Evolutionary conservation across 495 filamentous ascomycete species (phyloP).

Genomic region (Bombardia bombarda): DNA sequence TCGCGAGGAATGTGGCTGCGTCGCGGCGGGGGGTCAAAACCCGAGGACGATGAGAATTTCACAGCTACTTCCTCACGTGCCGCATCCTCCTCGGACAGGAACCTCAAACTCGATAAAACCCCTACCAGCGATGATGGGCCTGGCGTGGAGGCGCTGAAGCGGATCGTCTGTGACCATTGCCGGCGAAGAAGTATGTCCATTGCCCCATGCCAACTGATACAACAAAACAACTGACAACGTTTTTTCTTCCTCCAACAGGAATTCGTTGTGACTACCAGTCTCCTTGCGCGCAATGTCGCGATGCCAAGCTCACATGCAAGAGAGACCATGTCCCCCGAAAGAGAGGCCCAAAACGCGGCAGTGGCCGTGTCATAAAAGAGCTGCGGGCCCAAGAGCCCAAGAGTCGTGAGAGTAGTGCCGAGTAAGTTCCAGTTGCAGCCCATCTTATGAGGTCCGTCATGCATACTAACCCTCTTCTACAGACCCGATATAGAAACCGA

Average conservation of each 20-base stretch:
- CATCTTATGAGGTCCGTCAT: background rate
- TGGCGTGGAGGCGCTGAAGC: constrained; percentile 5
- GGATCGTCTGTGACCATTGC: constrained; percentile 27
- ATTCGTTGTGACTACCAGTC: constrained; percentile 25
- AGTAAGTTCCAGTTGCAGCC: constrained; percentile 1
- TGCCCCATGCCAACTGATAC: too few relatives aligned
- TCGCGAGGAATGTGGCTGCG: too few relatives aligned
- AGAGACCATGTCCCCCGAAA: constrained; percentile 29
- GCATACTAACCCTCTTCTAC: too few relatives aligned
- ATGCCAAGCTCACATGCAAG: constrained; percentile 23
- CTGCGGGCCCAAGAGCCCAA: constrained; percentile 14
- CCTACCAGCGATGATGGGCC: background rate
- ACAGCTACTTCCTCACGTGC: too few relatives aligned
- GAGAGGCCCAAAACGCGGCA: constrained; percentile 26
- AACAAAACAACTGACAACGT: too few relatives aligned
- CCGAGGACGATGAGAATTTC: too few relatives aligned
- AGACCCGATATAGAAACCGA: constrained; percentile 5
- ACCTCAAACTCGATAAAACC: too few relatives aligned
- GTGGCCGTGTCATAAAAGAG: constrained; percentile 27
- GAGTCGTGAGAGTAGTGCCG: constrained; percentile 3
- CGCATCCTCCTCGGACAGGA: too few relatives aligned
- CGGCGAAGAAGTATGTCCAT: constrained; percentile 23
- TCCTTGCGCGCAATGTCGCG: constrained; percentile 25
- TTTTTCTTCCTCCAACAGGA: constrained; percentile 9
- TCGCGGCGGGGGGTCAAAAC: too few relatives aligned